Percentiles rank a stretch among this genome's conserved stretches.
Conservation (phyloP, 176 grass and related monocot species). For the Puccinellia tenuiflora region DNA sequence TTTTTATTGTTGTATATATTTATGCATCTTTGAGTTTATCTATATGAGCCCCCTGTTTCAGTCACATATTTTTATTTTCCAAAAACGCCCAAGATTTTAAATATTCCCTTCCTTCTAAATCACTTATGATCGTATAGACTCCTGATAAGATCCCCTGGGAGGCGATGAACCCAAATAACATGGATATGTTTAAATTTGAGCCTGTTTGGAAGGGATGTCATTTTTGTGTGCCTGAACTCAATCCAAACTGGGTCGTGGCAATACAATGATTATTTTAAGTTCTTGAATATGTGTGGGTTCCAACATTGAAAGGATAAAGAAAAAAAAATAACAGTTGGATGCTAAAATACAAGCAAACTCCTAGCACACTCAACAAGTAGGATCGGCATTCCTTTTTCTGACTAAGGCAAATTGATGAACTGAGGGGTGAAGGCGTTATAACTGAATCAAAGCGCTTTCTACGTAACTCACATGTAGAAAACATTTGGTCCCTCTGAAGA, state of each 20-base stretch:
- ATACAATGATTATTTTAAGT: too few species aligned
- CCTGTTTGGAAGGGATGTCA: too few species aligned
- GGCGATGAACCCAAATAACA: not conserved
- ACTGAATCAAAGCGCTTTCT: not conserved
- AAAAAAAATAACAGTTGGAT: not conserved
- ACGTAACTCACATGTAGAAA: too few species aligned
- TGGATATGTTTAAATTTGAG: not conserved
- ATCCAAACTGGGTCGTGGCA: too few species aligned
- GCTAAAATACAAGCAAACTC: not conserved
- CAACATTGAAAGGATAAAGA: not conserved
- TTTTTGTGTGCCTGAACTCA: too few species aligned
- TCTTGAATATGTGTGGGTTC: too few species aligned
- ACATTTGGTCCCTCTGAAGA: too few species aligned
- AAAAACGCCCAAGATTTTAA: not conserved
- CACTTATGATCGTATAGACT: not conserved
- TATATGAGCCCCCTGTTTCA: not conserved
- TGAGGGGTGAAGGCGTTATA: not conserved
- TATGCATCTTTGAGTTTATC: not conserved
- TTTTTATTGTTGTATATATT: not conserved
- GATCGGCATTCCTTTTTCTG: not conserved
- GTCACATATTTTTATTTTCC: not conserved
- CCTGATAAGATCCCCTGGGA: not conserved
- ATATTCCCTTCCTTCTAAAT: not conserved
- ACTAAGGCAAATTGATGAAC: not conserved
- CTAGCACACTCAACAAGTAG: slow-evolving; percentile 6